Conservation (phyloP, 2,329 filamentous ascomycete species). For the Pyrenochaeta sp. region DNA sequence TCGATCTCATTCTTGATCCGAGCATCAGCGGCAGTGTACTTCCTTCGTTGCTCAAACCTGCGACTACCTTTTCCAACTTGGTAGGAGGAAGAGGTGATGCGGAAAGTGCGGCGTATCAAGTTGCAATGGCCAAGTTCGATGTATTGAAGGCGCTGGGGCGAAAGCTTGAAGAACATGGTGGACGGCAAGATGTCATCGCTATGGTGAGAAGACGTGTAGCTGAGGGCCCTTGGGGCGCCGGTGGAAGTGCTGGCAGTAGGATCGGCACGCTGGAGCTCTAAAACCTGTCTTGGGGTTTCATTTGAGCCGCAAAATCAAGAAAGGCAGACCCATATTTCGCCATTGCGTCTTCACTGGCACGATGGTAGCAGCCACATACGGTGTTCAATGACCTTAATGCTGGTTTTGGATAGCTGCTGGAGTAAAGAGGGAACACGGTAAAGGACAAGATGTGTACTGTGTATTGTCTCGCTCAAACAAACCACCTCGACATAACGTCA, state of each 20-base stretch:
- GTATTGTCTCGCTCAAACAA: too few relatives aligned
- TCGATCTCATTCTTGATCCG: slow-evolving; percentile 61
- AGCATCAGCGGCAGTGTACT: slow-evolving; percentile 59
- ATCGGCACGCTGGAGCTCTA: slow-evolving; percentile 55
- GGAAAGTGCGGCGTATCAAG: slow-evolving; percentile 64
- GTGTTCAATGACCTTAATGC: too few relatives aligned
- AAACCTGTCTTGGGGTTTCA: not conserved
- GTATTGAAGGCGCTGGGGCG: slow-evolving; percentile 59
- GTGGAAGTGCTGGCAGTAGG: slow-evolving; percentile 52
- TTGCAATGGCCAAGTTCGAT: slow-evolving; percentile 66
- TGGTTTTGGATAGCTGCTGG: too few relatives aligned
- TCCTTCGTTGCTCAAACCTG: slow-evolving; percentile 64
- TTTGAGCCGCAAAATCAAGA: not conserved
- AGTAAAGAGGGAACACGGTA: too few relatives aligned
- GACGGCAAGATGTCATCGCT: slow-evolving; percentile 49
- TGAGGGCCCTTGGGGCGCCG: slow-evolving; percentile 53
- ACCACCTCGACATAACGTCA: too few relatives aligned
- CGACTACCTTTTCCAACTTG: slow-evolving; percentile 64
- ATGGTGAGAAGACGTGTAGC: slow-evolving; percentile 52
- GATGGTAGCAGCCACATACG: too few relatives aligned
- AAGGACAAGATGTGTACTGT: too few relatives aligned
- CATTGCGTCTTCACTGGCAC: too few relatives aligned
- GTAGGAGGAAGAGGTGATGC: slow-evolving; percentile 64
- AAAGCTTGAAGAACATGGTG: slow-evolving; percentile 50
- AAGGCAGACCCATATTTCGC: not conserved